These are phyloP conservation scores for Rhamnella rubrinervis DNA, from an alignment of 331 rosid genomes.

Conservation along the genomic window DNA sequence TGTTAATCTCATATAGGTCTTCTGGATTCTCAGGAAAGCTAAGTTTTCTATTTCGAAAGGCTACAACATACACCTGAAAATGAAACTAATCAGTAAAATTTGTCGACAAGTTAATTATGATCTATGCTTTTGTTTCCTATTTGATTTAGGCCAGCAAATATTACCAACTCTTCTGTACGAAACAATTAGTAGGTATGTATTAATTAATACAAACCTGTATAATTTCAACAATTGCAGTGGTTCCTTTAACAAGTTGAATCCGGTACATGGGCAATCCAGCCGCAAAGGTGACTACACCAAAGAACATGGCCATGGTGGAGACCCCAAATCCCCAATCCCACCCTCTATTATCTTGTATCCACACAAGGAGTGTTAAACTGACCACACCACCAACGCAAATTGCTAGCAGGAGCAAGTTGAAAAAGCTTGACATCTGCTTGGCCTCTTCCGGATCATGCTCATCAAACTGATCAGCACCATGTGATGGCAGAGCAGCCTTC, in stretches of 20 bases:
- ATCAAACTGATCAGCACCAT: constrained; percentile 90
- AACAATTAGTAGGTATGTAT: neutral
- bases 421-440: constrained; percentile 68
- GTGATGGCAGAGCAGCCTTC: constrained; percentile 78
- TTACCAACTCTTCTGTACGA: too few species aligned
- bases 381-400: constrained; percentile 62
- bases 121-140: neutral
- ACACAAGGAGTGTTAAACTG: constrained; percentile 72
- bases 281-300: constrained; percentile 44
- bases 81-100: neutral
- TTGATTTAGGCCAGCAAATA: too few species aligned
- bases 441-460: constrained; percentile 73
- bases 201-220: constrained; percentile 47
- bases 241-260: constrained; percentile 49
- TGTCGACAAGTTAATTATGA: neutral
- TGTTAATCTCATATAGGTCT: constrained; percentile 61
- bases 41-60: constrained; percentile 69
- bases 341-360: constrained; percentile 69
- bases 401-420: constrained; percentile 63
- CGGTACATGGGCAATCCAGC: constrained; percentile 72
- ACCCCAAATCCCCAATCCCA: constrained; percentile 92
- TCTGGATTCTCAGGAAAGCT: constrained; percentile 63
- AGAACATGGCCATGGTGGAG: constrained; percentile 50
- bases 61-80: constrained; percentile 76
- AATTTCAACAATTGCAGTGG: constrained; percentile 55